A percentile compares a stretch with the other conserved stretches of the same genome.
These are phyloP conservation scores for Podospora pseudoanserina DNA, from an alignment of 495 filamentous ascomycete species.

Conservation along the genomic window DNA sequence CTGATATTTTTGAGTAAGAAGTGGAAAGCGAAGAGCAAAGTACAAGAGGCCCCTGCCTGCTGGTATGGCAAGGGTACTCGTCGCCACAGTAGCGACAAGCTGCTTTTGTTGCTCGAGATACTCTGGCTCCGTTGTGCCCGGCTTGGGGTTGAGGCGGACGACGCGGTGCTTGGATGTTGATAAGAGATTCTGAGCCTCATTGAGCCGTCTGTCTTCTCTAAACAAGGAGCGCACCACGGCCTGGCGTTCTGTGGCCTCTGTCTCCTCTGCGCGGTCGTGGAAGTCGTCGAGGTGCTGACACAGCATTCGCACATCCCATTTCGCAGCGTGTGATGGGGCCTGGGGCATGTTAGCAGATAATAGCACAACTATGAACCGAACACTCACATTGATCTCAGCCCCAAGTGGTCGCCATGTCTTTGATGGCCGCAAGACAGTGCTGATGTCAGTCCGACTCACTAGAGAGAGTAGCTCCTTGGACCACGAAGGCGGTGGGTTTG, in stretches of 20 bases:
- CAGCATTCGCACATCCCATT: conserved; percentile 69
- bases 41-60: conserved; percentile 78
- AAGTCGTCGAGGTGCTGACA: conserved; percentile 43
- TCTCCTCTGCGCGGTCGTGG: conserved; percentile 41
- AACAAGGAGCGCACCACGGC: conserved; percentile 80
- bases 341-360: conserved; percentile 23
- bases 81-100: conserved; percentile 75
- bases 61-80: conserved; percentile 82
- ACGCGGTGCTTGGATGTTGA: conserved; percentile 71
- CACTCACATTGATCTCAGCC: conserved; percentile 33
- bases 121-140: conserved; percentile 77
- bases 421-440: conserved; percentile 57
- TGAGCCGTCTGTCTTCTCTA: conserved; percentile 80
- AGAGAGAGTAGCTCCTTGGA: conserved; percentile 63
- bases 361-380: neutral
- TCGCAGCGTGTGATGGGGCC: conserved; percentile 60
- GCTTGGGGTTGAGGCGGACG: conserved; percentile 70
- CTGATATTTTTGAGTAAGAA: conserved; percentile 85
- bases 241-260: conserved; percentile 69
- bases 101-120: conserved; percentile 93
- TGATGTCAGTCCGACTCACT: conserved; percentile 78
- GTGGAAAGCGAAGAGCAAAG: conserved; percentile 75
- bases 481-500: conserved; percentile 75
- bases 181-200: conserved; percentile 74
- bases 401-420: conserved; percentile 39